Percentiles rank a stretch among this genome's conserved stretches.
Conservation (phyloP, 768 basidiomycete genomes). For the Russula lepida region DNA sequence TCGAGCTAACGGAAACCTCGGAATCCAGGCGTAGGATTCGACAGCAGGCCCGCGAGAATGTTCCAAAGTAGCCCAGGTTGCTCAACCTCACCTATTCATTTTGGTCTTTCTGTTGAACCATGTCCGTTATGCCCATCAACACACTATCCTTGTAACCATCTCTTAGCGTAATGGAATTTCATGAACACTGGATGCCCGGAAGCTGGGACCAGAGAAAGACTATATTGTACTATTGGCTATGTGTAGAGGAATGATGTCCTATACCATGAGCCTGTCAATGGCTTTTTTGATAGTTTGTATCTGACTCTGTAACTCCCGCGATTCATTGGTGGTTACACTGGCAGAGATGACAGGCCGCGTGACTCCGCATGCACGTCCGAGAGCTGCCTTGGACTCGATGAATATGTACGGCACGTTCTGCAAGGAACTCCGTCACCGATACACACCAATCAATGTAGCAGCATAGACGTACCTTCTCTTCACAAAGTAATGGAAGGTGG, state of each 20-base stretch:
- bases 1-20: neutral
- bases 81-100: constrained; percentile 1
- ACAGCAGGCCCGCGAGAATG: constrained; percentile 82
- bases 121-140: constrained; percentile 9
- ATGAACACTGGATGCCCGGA: neutral
- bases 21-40: constrained; percentile 60
- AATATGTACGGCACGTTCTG: constrained; percentile 97
- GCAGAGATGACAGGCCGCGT: constrained; percentile 92
- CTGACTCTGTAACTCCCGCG: constrained; percentile 82
- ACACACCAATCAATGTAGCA: neutral
- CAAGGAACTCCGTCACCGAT: neutral
- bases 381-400: constrained; percentile 88
- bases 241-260: neutral
- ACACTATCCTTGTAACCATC: constrained; percentile 12
- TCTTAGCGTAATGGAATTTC: constrained; percentile 8
- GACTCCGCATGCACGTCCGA: constrained; percentile 94
- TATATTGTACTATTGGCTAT: neutral
- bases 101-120: constrained; percentile 10
- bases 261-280: constrained; percentile 62
- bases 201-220: neutral
- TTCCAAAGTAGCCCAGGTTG: constrained; percentile 55
- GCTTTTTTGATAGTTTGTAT: constrained; percentile 78
- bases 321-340: constrained; percentile 94
- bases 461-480: constrained; percentile 74
- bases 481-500: constrained; percentile 93